phyloP scores from a whole-genome alignment of 768 basidiomycete species.

The Naganishia kalamii region DNA sequence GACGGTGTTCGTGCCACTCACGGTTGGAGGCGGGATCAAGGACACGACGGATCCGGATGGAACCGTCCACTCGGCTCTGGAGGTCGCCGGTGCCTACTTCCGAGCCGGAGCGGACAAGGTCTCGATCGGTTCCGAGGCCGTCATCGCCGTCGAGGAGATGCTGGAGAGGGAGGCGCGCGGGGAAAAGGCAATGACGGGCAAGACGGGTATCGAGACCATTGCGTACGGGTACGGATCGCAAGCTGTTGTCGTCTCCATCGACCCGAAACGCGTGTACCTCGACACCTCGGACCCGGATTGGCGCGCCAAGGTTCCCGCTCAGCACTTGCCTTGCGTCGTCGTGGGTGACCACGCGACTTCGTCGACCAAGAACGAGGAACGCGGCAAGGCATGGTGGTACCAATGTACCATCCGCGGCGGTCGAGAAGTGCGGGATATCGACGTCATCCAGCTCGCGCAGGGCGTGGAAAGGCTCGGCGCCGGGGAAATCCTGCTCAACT shows the following conservation, averaged over 20 bases:
- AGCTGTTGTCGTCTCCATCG: slow-evolving; percentile 95
- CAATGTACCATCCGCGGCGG: slow-evolving; percentile 96
- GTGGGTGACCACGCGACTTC: slow-evolving; percentile 42
- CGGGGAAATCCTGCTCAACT: slow-evolving; percentile 90
- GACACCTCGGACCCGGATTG: slow-evolving; percentile 48
- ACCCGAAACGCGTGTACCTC: slow-evolving; percentile 81
- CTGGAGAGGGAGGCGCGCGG: slow-evolving; percentile 44
- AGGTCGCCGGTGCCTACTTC: slow-evolving; percentile 94
- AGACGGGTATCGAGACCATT: slow-evolving; percentile 87
- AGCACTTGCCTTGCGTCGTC: slow-evolving; percentile 51
- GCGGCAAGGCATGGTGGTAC: slow-evolving; percentile 91
- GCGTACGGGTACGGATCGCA: slow-evolving; percentile 84
- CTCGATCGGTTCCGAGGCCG: slow-evolving; percentile 92
- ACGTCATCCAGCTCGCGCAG: slow-evolving; percentile 80
- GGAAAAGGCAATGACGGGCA: slow-evolving; percentile 53
- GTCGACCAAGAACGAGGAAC: slow-evolving; percentile 53
- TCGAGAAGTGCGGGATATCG: slow-evolving; percentile 71
- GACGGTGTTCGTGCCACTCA: slow-evolving; percentile 90
- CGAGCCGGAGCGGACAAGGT: slow-evolving; percentile 98
- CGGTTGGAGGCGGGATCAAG: slow-evolving; percentile 97
- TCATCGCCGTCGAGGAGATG: slow-evolving; percentile 82
- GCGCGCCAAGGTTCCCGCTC: slow-evolving; percentile 44
- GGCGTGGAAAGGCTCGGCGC: slow-evolving; percentile 89
- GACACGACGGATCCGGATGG: slow-evolving; percentile 93
- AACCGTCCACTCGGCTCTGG: slow-evolving; percentile 73